A percentile compares a stretch with the other conserved stretches of the same genome.
These are phyloP conservation scores for Pichia inconspicua DNA, from an alignment of 1,139 yeast species.

Conservation along the genomic window DNA sequence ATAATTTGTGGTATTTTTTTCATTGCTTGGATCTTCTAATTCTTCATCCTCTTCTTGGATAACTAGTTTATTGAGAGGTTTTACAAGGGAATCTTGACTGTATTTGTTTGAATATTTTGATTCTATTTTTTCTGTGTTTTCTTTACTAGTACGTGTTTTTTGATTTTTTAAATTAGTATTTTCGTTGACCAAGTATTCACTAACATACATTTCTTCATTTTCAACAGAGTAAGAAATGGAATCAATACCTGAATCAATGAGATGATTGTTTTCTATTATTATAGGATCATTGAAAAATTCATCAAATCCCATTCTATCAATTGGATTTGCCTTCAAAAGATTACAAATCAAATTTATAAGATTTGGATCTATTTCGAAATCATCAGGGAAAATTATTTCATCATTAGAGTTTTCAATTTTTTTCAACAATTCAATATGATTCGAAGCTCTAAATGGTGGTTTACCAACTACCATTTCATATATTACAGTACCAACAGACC, in stretches of 20 bases:
- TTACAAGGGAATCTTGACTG: not conserved
- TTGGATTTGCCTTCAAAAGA: conserved; percentile 73
- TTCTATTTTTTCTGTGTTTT: conserved; percentile 2
- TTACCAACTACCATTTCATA: conserved; percentile 93
- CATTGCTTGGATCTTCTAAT: not conserved
- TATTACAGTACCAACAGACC: conserved; percentile 96
- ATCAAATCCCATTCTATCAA: conserved; percentile 77
- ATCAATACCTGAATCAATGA: conserved; percentile 39
- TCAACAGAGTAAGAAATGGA: conserved; percentile 64
- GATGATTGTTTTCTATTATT: conserved; percentile 32
- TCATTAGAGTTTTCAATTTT: conserved; percentile 80
- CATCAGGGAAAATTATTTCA: conserved; percentile 63
- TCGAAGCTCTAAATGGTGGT: conserved; percentile 91
- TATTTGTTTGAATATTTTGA: conserved; percentile 3
- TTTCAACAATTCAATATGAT: conserved; percentile 80
- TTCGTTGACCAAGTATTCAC: conserved; percentile 49
- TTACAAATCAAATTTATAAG: conserved; percentile 65
- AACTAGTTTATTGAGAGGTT: conserved; percentile 15
- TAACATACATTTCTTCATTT: conserved; percentile 72
- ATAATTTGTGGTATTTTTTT: not conserved
- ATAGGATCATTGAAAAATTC: conserved; percentile 74
- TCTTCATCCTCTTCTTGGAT: conserved; percentile 13
- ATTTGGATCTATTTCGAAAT: conserved; percentile 52
- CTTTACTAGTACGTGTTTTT: not conserved
- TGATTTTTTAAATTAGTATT: conserved; percentile 17